These are phyloP conservation scores for Diospyros kaki DNA, from an alignment of 148 eudicot species.

Conservation along the genomic window DNA sequence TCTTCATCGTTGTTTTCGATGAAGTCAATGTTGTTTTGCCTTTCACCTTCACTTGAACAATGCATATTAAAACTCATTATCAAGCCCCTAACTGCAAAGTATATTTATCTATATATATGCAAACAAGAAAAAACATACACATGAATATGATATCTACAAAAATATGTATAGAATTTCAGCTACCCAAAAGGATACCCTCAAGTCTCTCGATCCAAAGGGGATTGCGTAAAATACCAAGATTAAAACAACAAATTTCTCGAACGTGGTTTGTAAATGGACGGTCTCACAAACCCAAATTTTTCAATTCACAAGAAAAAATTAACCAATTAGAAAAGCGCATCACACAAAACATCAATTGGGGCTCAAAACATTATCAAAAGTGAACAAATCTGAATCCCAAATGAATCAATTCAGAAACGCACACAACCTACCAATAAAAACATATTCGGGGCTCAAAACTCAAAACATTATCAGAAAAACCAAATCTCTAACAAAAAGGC, in stretches of 20 bases:
- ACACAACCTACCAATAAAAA: slow-evolving; percentile 3
- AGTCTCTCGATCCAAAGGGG: neutral
- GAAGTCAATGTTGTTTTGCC: slow-evolving; percentile 37
- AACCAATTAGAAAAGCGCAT: neutral
- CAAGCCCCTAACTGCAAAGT: neutral
- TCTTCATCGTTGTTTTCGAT: slow-evolving; percentile 38
- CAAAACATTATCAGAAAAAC: neutral
- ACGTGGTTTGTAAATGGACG: too few relatives aligned
- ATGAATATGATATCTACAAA: neutral
- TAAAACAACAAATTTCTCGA: neutral
- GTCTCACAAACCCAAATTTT: slow-evolving; percentile 5
- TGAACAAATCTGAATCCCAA: too few relatives aligned
- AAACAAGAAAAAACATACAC: neutral
- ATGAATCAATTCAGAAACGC: neutral
- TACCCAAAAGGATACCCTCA: neutral
- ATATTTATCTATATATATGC: neutral
- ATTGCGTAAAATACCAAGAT: neutral
- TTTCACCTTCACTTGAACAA: slow-evolving; percentile 50
- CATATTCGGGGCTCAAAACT: neutral
- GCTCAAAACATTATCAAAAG: too few relatives aligned
- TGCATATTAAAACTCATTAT: slow-evolving; percentile 10
- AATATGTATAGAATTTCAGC: neutral
- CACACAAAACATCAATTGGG: too few relatives aligned
- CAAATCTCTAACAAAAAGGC: neutral
- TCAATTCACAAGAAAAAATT: slow-evolving; percentile 2